Base-by-base conservation (phyloP, 108 stramenopile genomes). In the Hondaea fermentalgiana region DNA sequence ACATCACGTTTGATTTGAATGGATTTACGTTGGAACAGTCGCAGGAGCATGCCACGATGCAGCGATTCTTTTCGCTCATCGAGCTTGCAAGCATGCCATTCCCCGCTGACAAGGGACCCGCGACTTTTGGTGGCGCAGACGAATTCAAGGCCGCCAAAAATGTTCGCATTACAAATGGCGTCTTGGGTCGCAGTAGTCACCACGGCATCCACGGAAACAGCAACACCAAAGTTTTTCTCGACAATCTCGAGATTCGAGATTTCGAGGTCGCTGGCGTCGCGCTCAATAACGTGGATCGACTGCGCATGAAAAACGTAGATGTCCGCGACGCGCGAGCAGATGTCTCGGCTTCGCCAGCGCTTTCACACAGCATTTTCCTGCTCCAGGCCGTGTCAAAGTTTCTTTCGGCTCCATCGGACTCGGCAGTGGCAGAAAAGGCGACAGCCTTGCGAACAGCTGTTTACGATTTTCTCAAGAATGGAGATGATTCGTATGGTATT, bases 171-270 rank as follows among this genome's bases (percentile, higher is more conserved):
- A 72, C 5, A 5, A 72, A 43, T 43, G 91, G 91, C 47, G 57
- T 53, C 19, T 23, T 91, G 16, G 91, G 91, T 19, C 51, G 42
- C 58, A 72, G 58, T 58, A 60, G 88, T 16, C 91, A 91, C 76
- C 89, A 90, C 60, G 91, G 91, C n/a, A 88, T 91, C 29, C 91
- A 91, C 72, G 91, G 91, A 10, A 91, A 91, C 42, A 87, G 69
- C 29, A 91, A 90, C 49, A 25, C 35, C 29, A 87, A 91, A 44
- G 45, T 91, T 17, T 5, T 17, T 0, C 88, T 91, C 53, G n/a
- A 42, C 5, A 53, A 89, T 72, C 55, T 90, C 49, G 72, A 35
- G 0, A 89, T 90, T 43, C 28, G 35, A 17, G 88, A 89, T 60
- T 90, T 90, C 5, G 90, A 90, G 88, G 88, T 89, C 5, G 90